phyloP scores from a whole-genome alignment of 345 rosid species.

The Hibiscus mutabilis region DNA sequence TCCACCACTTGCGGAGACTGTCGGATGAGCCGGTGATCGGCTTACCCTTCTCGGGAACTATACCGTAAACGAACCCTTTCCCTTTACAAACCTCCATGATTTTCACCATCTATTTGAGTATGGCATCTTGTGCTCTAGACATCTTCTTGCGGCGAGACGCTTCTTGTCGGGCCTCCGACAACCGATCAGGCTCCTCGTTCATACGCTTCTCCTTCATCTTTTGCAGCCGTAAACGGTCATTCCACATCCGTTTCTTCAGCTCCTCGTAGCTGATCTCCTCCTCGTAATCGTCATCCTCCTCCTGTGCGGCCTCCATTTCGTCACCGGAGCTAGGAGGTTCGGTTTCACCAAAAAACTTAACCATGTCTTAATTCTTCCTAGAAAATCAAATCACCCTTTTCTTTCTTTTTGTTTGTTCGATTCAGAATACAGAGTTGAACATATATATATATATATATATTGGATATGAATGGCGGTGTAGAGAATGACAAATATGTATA shows the following conservation, averaged over 20 bases:
- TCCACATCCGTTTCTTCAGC: constrained; percentile 59
- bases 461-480: constrained; percentile 7
- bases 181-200: not conserved
- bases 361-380: not conserved
- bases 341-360: not conserved
- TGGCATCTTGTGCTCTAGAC: constrained; percentile 57
- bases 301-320: not conserved
- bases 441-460: not conserved
- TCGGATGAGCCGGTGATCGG: constrained; percentile 66
- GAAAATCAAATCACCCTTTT: not conserved
- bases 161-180: constrained; percentile 16
- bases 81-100: constrained; percentile 66
- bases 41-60: constrained; percentile 56
- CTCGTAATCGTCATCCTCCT: not conserved
- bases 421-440: too few species aligned
- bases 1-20: constrained; percentile 68
- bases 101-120: constrained; percentile 67
- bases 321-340: not conserved
- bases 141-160: constrained; percentile 44
- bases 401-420: not conserved
- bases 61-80: constrained; percentile 23
- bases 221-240: constrained; percentile 41
- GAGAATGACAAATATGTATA: not conserved
- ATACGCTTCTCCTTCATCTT: constrained; percentile 30
- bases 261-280: constrained; percentile 44